Evolutionary conservation across 106 monocot species (phyloP).

Genomic region (Dendrobium officinale): DNA sequence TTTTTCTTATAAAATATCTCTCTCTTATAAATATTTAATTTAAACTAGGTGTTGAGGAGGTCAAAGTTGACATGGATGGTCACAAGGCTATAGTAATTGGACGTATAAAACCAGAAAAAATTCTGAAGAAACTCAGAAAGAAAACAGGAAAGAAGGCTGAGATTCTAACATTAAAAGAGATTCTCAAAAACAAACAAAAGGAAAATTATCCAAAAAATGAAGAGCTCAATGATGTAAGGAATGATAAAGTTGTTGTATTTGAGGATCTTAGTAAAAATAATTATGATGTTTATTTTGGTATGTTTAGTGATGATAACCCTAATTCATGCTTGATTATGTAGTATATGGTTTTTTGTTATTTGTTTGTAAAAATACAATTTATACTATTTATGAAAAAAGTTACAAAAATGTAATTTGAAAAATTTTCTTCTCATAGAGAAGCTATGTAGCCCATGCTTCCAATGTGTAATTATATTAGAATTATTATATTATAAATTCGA

Average conservation of each 20-base stretch:
- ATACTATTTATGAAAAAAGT: too few relatives aligned
- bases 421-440: too few relatives aligned
- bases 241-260: too few relatives aligned
- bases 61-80: conserved; percentile 33
- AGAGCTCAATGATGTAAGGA: too few relatives aligned
- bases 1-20: background rate
- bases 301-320: conserved; percentile 40
- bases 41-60: conserved; percentile 37
- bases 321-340: conserved; percentile 8
- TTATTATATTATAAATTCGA: too few relatives aligned
- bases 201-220: background rate
- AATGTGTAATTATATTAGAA: too few relatives aligned
- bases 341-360: too few relatives aligned
- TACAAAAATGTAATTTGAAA: too few relatives aligned
- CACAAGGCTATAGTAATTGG: conserved; percentile 39
- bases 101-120: conserved; percentile 29
- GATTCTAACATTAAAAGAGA: conserved; percentile 10
- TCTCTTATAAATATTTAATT: background rate
- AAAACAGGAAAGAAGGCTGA: conserved; percentile 51
- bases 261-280: background rate
- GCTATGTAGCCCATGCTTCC: too few relatives aligned
- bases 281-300: background rate
- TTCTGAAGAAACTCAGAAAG: conserved; percentile 42
- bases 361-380: too few relatives aligned
- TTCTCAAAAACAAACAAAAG: background rate